These are phyloP conservation scores for Ceriops tagal DNA, from an alignment of 345 rosid species.

Conservation along the genomic window DNA sequence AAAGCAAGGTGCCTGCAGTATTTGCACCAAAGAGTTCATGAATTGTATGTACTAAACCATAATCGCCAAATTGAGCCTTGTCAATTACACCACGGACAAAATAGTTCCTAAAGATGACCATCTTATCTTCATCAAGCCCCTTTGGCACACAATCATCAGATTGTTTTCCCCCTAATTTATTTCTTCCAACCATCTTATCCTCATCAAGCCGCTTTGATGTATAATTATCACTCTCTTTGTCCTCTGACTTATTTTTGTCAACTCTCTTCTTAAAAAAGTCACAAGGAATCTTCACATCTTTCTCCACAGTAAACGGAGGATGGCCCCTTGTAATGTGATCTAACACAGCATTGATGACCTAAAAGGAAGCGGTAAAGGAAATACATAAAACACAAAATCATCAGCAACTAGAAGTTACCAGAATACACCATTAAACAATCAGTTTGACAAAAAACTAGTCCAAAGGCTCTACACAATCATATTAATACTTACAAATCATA, in stretches of 20 bases:
- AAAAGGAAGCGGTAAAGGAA: conserved; percentile 16
- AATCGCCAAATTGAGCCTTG: conserved; percentile 96
- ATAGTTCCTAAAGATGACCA: conserved; percentile 60
- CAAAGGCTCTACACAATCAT: background rate
- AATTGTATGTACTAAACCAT: conserved; percentile 91
- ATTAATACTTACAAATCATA: background rate
- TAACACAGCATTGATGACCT: conserved; percentile 71
- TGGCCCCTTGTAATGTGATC: conserved; percentile 65
- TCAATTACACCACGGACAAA: conserved; percentile 90
- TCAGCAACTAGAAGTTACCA: background rate
- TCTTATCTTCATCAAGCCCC: conserved; percentile 54
- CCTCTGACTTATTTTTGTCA: background rate
- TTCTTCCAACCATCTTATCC: conserved; percentile 16
- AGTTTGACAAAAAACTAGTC: background rate
- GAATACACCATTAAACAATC: background rate
- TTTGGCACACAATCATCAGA: background rate
- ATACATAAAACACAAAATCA: background rate
- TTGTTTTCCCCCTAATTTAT: background rate
- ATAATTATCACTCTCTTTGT: background rate
- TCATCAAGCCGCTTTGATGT: conserved; percentile 14
- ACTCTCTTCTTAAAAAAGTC: conserved; percentile 63
- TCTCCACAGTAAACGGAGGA: conserved; percentile 80
- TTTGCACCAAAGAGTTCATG: conserved; percentile 89
- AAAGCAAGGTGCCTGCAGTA: conserved; percentile 83
- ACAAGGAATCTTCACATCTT: conserved; percentile 63